Percentiles rank a stretch among this genome's conserved stretches.
phyloP scores from a whole-genome alignment of 495 filamentous ascomycete species.

The Pyronema omphalodes region DNA sequence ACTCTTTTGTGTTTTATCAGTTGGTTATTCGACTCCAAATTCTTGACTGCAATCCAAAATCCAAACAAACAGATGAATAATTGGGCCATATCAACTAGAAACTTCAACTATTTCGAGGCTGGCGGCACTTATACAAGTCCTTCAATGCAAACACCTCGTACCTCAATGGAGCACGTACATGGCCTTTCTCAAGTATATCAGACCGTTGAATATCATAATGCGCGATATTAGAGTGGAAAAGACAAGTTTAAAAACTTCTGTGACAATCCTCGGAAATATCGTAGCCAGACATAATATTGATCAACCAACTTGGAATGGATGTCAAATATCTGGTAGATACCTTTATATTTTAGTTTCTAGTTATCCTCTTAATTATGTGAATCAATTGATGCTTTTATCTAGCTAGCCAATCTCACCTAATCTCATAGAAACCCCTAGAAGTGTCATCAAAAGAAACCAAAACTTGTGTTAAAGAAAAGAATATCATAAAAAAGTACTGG shows the following conservation, averaged over 20 bases:
- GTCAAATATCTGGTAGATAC: neutral
- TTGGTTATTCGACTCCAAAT: slow-evolving; percentile 23
- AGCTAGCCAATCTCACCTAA: neutral
- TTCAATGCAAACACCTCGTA: neutral
- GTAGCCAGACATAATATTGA: neutral
- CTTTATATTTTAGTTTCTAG: neutral
- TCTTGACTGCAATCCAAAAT: slow-evolving; percentile 9
- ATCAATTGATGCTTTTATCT: too few species aligned
- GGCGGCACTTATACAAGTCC: neutral
- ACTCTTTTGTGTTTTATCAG: slow-evolving; percentile 7
- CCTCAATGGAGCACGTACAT: neutral
- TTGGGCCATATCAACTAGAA: neutral
- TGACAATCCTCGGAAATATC: neutral
- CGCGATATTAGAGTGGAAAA: neutral
- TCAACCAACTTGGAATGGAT: neutral
- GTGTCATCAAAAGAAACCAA: neutral
- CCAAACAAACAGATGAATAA: slow-evolving; percentile 14
- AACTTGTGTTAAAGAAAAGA: neutral
- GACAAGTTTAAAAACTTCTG: neutral
- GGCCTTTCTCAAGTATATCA: neutral
- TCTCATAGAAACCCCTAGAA: neutral
- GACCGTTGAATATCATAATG: neutral
- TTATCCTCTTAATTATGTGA: neutral
- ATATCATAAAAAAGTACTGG: neutral
- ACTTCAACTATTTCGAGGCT: too few species aligned